Evolutionary conservation across 2,329 filamentous ascomycete genomes (phyloP).

Genomic region (Cercospora sesami): DNA sequence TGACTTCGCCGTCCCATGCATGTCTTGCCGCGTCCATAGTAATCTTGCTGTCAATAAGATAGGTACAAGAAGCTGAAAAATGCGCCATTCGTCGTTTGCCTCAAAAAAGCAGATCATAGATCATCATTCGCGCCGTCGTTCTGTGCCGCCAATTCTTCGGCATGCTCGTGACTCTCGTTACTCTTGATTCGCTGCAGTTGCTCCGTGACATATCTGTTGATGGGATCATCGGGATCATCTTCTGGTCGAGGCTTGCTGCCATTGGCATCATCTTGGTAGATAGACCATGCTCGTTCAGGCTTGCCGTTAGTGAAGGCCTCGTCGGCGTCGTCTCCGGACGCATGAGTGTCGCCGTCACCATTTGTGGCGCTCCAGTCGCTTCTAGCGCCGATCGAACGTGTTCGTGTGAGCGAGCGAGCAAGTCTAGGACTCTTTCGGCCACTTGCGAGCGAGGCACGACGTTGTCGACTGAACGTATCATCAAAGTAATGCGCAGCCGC

Average conservation of each 20-base stretch:
- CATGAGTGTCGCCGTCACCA: constrained; percentile 39
- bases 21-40: not conserved
- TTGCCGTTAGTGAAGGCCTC: constrained; percentile 27
- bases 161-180: constrained; percentile 55
- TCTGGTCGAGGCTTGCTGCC: constrained; percentile 31
- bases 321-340: constrained; percentile 41
- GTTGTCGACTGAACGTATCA: constrained; percentile 70
- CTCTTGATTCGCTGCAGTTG: constrained; percentile 73
- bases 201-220: constrained; percentile 78
- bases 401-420: constrained; percentile 35
- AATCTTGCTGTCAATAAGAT: not conserved
- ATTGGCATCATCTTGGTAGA: constrained; percentile 54
- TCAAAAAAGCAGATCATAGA: not conserved
- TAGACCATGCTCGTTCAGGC: constrained; percentile 45
- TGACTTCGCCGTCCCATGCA: not conserved
- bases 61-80: not conserved
- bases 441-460: constrained; percentile 45
- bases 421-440: constrained; percentile 66
- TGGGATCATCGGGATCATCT: constrained; percentile 56
- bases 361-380: constrained; percentile 65
- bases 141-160: constrained; percentile 64
- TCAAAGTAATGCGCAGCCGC: constrained; percentile 95
- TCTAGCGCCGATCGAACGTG: constrained; percentile 75
- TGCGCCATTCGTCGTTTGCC: not conserved
- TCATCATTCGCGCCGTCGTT: constrained; percentile 33